Evolutionary conservation across 208 protist species (phyloP).

Genomic region (Acanthamoeba sp.): DNA sequence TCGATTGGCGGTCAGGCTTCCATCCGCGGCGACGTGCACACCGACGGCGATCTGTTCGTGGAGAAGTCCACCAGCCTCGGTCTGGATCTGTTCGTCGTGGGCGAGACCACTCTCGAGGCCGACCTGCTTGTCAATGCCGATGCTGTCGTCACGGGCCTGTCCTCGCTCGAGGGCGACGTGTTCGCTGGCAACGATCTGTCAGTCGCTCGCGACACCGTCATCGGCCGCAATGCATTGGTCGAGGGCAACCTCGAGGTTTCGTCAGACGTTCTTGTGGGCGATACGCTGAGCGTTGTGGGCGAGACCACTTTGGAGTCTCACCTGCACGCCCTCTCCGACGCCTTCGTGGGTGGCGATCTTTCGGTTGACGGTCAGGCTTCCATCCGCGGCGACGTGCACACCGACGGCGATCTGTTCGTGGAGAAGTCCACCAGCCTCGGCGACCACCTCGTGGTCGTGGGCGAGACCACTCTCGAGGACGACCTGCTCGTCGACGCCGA

Average conservation of each 20-base stretch:
- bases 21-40: not conserved
- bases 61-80: conserved; percentile 11
- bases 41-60: not conserved
- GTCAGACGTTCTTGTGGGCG: not conserved
- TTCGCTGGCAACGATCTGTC: not conserved
- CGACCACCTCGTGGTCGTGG: not conserved
- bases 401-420: not conserved
- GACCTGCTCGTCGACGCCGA: not conserved
- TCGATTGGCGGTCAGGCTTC: not conserved
- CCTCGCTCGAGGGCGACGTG: not conserved
- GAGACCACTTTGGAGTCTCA: not conserved
- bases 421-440: conserved; percentile 18
- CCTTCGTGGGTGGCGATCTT: not conserved
- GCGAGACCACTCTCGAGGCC: not conserved
- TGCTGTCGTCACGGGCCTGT: not conserved
- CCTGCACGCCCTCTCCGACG: not conserved
- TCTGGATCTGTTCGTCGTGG: not conserved
- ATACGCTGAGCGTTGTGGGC: not conserved
- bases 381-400: not conserved
- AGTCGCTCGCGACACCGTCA: not conserved
- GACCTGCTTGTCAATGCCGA: not conserved
- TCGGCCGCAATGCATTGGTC: not conserved
- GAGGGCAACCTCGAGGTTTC: not conserved
- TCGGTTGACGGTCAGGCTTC: not conserved
- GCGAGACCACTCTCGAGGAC: not conserved